A percentile compares a stretch with the other conserved stretches of the same genome.
Conservation (phyloP, 805 yeast species). For the Allodekkera sacchari region DNA sequence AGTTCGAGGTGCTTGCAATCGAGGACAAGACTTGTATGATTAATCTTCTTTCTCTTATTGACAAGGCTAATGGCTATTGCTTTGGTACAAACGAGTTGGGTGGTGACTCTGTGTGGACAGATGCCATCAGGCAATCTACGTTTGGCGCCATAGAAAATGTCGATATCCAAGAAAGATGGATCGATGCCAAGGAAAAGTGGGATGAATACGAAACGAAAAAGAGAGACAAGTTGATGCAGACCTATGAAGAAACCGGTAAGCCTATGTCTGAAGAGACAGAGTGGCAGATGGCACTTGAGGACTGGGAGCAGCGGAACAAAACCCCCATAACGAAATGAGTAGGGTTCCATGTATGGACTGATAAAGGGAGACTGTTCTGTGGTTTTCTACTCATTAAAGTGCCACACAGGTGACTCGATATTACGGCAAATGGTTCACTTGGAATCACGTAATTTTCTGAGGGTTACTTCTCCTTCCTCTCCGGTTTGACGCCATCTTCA, state of each 20-base stretch:
- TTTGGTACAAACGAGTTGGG: conserved; percentile 92
- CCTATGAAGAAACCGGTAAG: conserved; percentile 27
- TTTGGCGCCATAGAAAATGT: conserved; percentile 42
- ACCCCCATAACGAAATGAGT: conserved; percentile 6
- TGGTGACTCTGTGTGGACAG: conserved; percentile 98
- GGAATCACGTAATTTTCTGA: too few species aligned
- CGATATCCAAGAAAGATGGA: conserved; percentile 94
- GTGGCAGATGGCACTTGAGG: conserved; percentile 56
- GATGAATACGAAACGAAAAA: conserved; percentile 54
- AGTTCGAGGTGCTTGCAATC: conserved; percentile 81
- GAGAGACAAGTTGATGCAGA: conserved; percentile 29
- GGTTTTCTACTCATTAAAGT: background rate
- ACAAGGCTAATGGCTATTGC: conserved; percentile 88
- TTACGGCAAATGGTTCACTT: too few species aligned
- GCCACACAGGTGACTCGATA: background rate
- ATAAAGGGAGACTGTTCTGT: background rate
- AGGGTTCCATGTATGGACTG: too few species aligned
- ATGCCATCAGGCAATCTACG: conserved; percentile 73
- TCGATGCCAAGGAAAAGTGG: conserved; percentile 70
- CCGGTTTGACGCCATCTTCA: too few species aligned
- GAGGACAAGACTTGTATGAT: conserved; percentile 94
- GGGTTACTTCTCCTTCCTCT: too few species aligned
- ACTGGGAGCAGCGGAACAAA: conserved; percentile 41
- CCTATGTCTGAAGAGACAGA: conserved; percentile 55
- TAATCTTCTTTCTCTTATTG: conserved; percentile 63